Conservation (phyloP, 148 eudicot species). For the Hydrangea macrophylla region DNA sequence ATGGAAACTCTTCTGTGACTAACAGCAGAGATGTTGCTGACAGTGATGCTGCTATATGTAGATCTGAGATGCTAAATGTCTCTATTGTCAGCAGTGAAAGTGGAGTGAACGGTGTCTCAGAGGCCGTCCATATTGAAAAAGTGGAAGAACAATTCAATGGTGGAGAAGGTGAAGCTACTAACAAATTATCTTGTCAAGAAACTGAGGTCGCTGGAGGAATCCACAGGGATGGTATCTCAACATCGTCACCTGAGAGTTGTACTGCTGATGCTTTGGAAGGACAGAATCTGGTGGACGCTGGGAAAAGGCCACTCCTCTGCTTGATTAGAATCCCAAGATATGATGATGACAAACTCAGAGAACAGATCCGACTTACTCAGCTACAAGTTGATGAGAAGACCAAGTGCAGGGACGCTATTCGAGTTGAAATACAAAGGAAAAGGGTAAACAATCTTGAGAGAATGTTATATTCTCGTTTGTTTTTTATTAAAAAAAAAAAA, state of each 20-base stretch:
- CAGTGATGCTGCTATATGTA: slow-evolving; percentile 23
- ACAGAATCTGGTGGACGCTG: slow-evolving; percentile 28
- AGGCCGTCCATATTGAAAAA: slow-evolving; percentile 13
- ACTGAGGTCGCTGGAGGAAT: slow-evolving; percentile 19
- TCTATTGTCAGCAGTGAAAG: slow-evolving; percentile 9
- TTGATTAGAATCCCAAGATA: slow-evolving; percentile 70
- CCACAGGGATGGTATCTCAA: slow-evolving; percentile 23
- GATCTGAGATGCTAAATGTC: slow-evolving; percentile 14
- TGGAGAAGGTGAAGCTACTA: slow-evolving; percentile 16
- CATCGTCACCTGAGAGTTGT: slow-evolving; percentile 33
- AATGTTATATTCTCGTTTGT: slow-evolving; percentile 6
- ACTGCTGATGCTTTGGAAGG: slow-evolving; percentile 31
- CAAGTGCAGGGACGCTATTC: slow-evolving; percentile 52
- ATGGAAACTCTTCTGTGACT: slow-evolving; percentile 6
- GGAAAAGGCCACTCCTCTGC: slow-evolving; percentile 63
- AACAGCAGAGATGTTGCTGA: slow-evolving; percentile 12
- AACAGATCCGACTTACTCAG: slow-evolving; percentile 54
- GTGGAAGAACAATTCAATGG: slow-evolving; percentile 14
- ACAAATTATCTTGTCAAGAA: slow-evolving; percentile 25
- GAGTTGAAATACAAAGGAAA: slow-evolving; percentile 35
- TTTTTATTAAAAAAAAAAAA: no score
- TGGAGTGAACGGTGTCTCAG: slow-evolving; percentile 1
- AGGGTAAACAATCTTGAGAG: slow-evolving; percentile 40
- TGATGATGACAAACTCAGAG: slow-evolving; percentile 59
- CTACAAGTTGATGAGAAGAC: slow-evolving; percentile 58